Conservation (phyloP, 2,329 filamentous ascomycete genomes). For the Elsinoe arachidis region DNA sequence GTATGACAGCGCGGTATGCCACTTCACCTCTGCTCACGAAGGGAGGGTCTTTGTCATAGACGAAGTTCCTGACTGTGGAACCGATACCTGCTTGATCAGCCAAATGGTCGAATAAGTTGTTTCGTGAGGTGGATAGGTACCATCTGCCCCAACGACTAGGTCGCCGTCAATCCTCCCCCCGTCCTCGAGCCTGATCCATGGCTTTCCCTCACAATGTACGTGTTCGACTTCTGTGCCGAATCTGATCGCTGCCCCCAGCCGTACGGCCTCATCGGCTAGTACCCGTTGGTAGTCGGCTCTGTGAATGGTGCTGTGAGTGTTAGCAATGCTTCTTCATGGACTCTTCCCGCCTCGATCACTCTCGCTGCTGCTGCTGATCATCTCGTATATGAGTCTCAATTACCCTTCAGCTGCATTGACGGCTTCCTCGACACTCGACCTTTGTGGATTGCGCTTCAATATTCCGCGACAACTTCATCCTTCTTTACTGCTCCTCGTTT, state of each 20-base stretch:
- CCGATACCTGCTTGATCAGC: background rate
- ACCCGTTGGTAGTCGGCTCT: slow-evolving; percentile 8
- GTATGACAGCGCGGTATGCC: slow-evolving; percentile 5
- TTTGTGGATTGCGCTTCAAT: too few relatives aligned
- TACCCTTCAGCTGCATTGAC: too few relatives aligned
- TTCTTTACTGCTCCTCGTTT: too few relatives aligned
- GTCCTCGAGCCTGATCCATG: background rate
- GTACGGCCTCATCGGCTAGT: background rate
- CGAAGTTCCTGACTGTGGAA: background rate
- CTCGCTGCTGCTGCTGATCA: too few relatives aligned
- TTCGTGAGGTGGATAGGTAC: background rate
- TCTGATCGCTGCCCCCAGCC: background rate
- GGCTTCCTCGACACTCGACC: too few relatives aligned
- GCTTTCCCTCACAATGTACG: background rate
- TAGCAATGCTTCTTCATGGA: background rate
- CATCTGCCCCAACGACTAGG: slow-evolving; percentile 6
- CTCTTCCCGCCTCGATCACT: too few relatives aligned
- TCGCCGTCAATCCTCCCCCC: background rate
- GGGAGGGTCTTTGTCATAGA: background rate
- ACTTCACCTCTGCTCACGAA: background rate
- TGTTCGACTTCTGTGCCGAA: background rate
- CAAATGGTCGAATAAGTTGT: too few relatives aligned
- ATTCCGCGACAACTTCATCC: too few relatives aligned
- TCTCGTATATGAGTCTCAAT: too few relatives aligned
- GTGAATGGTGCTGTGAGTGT: background rate